Evolutionary conservation across 2,329 filamentous ascomycete genomes (phyloP).

Genomic region (Paraphoma chrysanthemicola): DNA sequence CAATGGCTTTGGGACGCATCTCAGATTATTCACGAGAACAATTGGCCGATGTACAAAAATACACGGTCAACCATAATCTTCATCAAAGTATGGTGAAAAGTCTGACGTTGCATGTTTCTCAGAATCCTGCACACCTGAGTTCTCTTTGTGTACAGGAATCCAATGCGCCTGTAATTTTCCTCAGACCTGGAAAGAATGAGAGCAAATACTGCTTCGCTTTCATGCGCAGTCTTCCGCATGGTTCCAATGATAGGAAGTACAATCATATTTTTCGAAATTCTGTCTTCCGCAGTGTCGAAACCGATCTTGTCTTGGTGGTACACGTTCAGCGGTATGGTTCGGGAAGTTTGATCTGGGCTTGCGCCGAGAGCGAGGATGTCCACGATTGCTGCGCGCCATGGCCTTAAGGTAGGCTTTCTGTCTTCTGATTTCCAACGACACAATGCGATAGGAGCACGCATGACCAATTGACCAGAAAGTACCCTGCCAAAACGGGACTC

Average conservation of each 20-base stretch:
- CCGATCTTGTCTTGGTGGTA: background rate
- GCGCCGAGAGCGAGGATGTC: too few species aligned
- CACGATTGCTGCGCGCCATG: too few species aligned
- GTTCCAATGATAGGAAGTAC: background rate
- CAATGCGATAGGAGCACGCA: background rate
- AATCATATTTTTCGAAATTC: background rate
- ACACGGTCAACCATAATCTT: too few species aligned
- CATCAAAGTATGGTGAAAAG: too few species aligned
- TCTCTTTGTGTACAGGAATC: background rate
- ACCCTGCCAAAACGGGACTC: background rate
- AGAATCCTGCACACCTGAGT: constrained; percentile 1
- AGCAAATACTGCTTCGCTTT: background rate
- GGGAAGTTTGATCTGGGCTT: too few species aligned
- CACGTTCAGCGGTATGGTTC: too few species aligned
- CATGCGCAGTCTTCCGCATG: background rate
- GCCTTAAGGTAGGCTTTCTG: too few species aligned
- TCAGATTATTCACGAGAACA: too few species aligned
- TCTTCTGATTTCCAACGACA: too few species aligned
- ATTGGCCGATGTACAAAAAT: too few species aligned
- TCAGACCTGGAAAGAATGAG: constrained; percentile 1
- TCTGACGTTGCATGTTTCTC: constrained; percentile 2
- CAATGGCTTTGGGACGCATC: too few species aligned
- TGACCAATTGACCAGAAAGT: background rate
- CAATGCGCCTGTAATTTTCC: background rate
- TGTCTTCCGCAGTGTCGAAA: background rate